Evolutionary conservation across 1,284 basidiomycete species (phyloP).

Genomic region (Trichosporon sp.): DNA sequence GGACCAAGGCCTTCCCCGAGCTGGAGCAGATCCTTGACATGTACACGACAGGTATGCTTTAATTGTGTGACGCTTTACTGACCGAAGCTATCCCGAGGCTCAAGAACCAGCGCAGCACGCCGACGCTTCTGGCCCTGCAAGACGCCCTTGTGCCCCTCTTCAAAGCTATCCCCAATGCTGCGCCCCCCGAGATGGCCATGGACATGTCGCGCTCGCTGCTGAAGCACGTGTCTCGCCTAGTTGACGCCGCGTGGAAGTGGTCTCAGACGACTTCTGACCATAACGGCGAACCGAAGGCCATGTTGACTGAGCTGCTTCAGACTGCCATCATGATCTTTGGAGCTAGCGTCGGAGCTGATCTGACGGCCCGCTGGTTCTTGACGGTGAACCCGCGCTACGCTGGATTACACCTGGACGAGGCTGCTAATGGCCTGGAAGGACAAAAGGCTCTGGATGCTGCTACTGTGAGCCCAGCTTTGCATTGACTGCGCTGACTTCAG

Average conservation of each 20-base stretch:
- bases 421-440: conserved; percentile 10
- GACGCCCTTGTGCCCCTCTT: conserved; percentile 25
- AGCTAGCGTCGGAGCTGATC: conserved; percentile 20
- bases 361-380: conserved; percentile 32
- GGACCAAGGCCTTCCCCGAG: conserved; percentile 49
- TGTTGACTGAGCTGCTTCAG: conserved; percentile 28
- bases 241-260: conserved; percentile 28
- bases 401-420: conserved; percentile 14
- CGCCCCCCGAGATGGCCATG: conserved; percentile 10
- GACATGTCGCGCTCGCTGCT: conserved; percentile 20
- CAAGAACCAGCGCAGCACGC: conserved; percentile 26
- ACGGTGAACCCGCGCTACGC: conserved; percentile 25
- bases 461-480: conserved; percentile 9
- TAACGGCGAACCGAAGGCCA: conserved; percentile 33
- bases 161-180: conserved; percentile 12
- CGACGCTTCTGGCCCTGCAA: conserved; percentile 26
- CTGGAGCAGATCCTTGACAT: conserved; percentile 54
- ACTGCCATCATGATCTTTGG: conserved; percentile 26
- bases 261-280: conserved; percentile 22
- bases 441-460: conserved; percentile 17
- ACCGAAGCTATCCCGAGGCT: conserved; percentile 27
- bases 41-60: conserved; percentile 23
- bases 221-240: conserved; percentile 11
- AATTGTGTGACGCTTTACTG: neutral
- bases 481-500: neutral